Conservation (phyloP, 2,329 filamentous ascomycete species). For the Neoascochyta sp. region DNA sequence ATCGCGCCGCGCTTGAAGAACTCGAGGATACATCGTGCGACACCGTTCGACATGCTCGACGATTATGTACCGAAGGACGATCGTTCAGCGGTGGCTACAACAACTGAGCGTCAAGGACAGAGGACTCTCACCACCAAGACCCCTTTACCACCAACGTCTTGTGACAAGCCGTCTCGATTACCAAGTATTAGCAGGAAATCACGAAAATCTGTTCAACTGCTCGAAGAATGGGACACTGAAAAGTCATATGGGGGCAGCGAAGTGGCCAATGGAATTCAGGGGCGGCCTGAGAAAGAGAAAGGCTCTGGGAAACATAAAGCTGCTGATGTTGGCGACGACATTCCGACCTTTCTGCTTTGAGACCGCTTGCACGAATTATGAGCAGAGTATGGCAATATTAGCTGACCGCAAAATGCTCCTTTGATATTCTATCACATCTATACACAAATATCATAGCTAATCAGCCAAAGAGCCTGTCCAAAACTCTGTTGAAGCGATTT, state of each 20-base stretch:
- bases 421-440: too few species aligned
- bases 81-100: slow-evolving; percentile 2
- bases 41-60: slow-evolving; percentile 27
- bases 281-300: slow-evolving; percentile 25
- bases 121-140: background rate
- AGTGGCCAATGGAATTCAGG: slow-evolving; percentile 24
- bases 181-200: background rate
- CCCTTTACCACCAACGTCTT: slow-evolving; percentile 2
- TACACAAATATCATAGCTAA: background rate
- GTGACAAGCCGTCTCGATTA: background rate
- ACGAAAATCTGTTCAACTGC: slow-evolving; percentile 5
- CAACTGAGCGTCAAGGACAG: background rate
- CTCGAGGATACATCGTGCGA: slow-evolving; percentile 15
- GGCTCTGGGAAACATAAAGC: too few species aligned
- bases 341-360: slow-evolving; percentile 47
- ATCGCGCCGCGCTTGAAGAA: slow-evolving; percentile 6
- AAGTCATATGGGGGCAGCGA: slow-evolving; percentile 14
- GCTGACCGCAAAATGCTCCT: too few species aligned
- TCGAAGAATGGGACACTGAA: slow-evolving; percentile 7
- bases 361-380: too few species aligned
- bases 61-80: slow-evolving; percentile 12
- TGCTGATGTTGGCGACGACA: slow-evolving; percentile 35
- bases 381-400: background rate
- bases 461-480: slow-evolving; percentile 46
- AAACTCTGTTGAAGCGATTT: slow-evolving; percentile 40